Percentiles rank a stretch among this genome's conserved stretches.
These are phyloP conservation scores for Trichoderma pleuroti DNA, from an alignment of 2,329 filamentous ascomycete genomes.

Conservation along the genomic window DNA sequence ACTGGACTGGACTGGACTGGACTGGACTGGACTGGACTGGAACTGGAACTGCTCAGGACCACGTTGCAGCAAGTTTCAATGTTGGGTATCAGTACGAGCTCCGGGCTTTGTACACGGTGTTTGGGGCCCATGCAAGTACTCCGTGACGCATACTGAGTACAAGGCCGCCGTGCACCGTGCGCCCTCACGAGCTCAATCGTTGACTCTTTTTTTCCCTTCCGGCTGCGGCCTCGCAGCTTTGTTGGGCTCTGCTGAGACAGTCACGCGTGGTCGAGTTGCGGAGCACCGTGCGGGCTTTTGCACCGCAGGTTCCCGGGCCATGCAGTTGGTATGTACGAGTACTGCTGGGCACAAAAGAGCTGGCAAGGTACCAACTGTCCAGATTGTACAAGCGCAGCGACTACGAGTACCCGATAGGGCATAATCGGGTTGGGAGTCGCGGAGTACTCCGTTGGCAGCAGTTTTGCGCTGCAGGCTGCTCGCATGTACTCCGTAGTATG, in stretches of 20 bases:
- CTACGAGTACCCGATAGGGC: neutral
- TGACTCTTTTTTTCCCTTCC: neutral
- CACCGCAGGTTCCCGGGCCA: conserved; percentile 7
- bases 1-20: too few relatives aligned
- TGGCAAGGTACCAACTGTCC: neutral
- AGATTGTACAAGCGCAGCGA: neutral
- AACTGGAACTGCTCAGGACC: neutral
- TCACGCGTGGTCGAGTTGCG: conserved; percentile 13
- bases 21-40: too few relatives aligned
- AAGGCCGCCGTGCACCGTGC: conserved; percentile 2
- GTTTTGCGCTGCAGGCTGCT: neutral
- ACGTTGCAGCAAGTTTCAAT: neutral
- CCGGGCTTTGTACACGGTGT: conserved; percentile 9
- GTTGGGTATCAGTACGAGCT: conserved; percentile 12
- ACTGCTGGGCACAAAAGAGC: neutral
- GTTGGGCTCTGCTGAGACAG: neutral
- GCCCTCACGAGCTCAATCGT: neutral
- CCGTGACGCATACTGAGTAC: conserved; percentile 1
- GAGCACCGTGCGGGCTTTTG: conserved; percentile 14
- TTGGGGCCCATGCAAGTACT: conserved; percentile 16
- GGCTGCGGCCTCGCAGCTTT: neutral
- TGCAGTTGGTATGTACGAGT: neutral
- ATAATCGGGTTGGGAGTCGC: neutral
- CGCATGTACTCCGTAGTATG: too few relatives aligned
- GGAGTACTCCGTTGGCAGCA: neutral